phyloP scores from a whole-genome alignment of 495 filamentous ascomycete genomes.

The Aspergillus leporis region DNA sequence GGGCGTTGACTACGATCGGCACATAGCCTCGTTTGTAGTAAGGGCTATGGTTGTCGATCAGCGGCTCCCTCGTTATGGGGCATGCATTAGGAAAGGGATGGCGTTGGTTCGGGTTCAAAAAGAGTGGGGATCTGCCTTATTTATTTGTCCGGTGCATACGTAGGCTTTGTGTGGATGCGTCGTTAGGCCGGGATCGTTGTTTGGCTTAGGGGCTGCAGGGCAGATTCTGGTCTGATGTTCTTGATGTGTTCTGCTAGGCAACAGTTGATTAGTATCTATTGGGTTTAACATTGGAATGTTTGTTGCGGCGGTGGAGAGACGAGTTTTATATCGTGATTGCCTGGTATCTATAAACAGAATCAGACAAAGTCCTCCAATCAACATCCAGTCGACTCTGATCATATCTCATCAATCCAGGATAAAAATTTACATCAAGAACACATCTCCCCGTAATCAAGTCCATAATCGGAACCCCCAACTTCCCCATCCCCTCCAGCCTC shows the following conservation, averaged over 20 bases:
- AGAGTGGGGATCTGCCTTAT: not conserved
- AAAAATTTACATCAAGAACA: not conserved
- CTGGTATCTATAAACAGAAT: no score
- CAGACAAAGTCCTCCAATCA: no score
- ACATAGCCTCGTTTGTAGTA: not conserved
- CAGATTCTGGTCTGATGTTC: no score
- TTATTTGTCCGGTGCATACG: not conserved
- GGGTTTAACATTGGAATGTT: not conserved
- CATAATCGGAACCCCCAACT: not conserved
- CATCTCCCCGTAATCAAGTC: not conserved
- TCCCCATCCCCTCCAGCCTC: not conserved
- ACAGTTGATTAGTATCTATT: no score
- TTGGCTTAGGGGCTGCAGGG: not conserved
- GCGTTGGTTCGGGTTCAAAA: not conserved
- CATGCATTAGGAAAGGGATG: not conserved
- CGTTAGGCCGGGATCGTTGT: not conserved
- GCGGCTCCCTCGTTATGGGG: not conserved
- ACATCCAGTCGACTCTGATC: not conserved
- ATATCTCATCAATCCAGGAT: not conserved
- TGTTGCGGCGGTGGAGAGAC: not conserved
- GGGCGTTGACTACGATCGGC: not conserved
- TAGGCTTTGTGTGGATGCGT: not conserved
- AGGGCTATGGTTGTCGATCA: not conserved
- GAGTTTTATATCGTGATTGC: no score
- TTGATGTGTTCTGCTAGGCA: no score